These are phyloP conservation scores for Geotrichum fermentans DNA, from an alignment of 1,139 yeast genomes.

Conservation along the genomic window DNA sequence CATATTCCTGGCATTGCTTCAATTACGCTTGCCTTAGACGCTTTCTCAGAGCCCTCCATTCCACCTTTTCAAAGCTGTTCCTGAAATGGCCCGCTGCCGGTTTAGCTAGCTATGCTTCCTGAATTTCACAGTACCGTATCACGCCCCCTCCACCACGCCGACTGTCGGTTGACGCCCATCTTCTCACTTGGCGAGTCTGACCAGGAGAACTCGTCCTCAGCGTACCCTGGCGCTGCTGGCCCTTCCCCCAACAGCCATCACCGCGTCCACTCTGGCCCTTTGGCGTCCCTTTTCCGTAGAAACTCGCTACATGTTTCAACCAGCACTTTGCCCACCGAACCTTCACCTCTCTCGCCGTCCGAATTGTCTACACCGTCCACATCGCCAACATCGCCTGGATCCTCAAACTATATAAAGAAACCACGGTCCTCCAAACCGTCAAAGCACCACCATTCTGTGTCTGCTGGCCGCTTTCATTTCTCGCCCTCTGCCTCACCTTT, in stretches of 20 bases:
- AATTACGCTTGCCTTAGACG: no score
- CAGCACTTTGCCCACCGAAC: neutral
- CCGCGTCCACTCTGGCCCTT: conserved; percentile 5
- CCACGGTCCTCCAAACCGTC: no score
- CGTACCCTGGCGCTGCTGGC: no score
- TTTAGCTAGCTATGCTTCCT: no score
- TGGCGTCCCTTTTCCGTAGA: conserved; percentile 1
- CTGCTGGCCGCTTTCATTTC: neutral
- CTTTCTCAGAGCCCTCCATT: no score
- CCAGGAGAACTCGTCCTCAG: neutral
- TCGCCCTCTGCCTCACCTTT: no score
- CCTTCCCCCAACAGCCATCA: neutral
- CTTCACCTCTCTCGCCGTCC: no score
- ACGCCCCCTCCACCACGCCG: neutral
- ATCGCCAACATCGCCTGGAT: conserved; percentile 8
- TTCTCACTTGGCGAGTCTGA: conserved; percentile 6
- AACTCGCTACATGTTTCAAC: neutral
- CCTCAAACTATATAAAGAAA: no score
- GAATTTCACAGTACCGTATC: no score
- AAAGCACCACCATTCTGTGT: neutral
- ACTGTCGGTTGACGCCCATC: conserved; percentile 2
- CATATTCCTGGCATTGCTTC: no score
- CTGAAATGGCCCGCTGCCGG: no score
- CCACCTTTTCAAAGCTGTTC: no score
- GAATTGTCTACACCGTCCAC: neutral